Evolutionary conservation across 306 rosid genomes (phyloP), one percentile per base, ranked within the genome.

Genomic region (Cicer pinnatifidum): DNA sequence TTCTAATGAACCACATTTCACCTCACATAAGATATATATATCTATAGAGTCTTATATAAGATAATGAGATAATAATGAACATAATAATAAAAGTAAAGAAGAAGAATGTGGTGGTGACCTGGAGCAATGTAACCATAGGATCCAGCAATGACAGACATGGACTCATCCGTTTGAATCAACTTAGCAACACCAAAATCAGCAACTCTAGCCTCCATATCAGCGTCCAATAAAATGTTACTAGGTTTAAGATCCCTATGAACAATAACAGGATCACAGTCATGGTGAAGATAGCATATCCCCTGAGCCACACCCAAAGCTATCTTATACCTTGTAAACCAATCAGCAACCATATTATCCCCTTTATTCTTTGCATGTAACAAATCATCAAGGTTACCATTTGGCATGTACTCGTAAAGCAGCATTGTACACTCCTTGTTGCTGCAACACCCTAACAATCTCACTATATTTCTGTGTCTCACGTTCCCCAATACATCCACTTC

Each of bases 71-170:
- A 9, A 39, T 39, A 43, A 17, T 65, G 53, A 52, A 65, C 17
- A 66, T 45, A 45, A 65, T 9, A 3, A 13, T 3, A 54, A 9
- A 17, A 16, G 3, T 0, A 33, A 43, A 40, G 11, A 43, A 12
- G 2, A 76, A 39, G 33, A 10, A 19, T 44, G 4, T 11, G 52
- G 10, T 3, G 71, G 65, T 11, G 16, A 91, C 99, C 99, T 76
- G 99, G 99, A 6, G 99, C 99, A 73, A 94, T 94, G 84, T 94
- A 94, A 59, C 99, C 99, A 6, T 94, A 91, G 1, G 99, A 91
- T 8, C 99, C 99, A 9, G 97, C 97, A 45, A 94, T 94, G 7
- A 94, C 97, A 0, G 99, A 94, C 99, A 91, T 91, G n/a, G 97
- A 88, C 47, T 94, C 97, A 7, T 89, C 89, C 11, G 83, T 68